These are phyloP conservation scores for Porogramme epimiltina DNA, from an alignment of 1,284 basidiomycete species.

Conservation along the genomic window DNA sequence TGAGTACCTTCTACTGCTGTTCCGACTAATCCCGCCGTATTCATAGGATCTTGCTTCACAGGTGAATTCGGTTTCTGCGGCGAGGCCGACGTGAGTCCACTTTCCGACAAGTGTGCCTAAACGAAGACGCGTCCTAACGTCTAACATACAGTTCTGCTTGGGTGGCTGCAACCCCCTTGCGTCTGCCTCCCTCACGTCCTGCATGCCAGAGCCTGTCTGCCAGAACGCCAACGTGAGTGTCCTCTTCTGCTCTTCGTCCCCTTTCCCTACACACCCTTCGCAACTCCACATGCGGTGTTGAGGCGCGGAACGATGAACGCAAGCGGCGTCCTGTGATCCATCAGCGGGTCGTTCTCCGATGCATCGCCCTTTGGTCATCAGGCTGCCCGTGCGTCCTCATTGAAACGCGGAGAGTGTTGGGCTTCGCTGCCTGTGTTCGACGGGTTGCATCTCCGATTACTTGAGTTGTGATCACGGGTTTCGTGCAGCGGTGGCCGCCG, in stretches of 20 bases:
- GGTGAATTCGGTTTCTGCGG: constrained; percentile 81
- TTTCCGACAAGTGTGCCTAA: neutral
- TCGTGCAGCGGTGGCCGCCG: no score
- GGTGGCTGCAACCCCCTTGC: constrained; percentile 81
- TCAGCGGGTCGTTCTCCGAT: no score
- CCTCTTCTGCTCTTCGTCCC: neutral
- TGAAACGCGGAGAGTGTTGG: no score
- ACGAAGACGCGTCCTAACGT: neutral
- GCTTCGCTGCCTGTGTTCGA: no score
- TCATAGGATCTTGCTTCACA: constrained; percentile 28
- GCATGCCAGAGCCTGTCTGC: constrained; percentile 74
- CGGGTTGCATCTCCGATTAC: no score
- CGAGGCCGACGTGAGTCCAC: constrained; percentile 43
- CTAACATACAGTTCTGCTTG: constrained; percentile 64
- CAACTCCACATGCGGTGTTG: no score
- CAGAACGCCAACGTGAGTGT: constrained; percentile 55
- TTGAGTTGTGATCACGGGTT: no score
- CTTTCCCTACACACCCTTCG: neutral
- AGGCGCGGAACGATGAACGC: no score
- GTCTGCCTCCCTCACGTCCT: constrained; percentile 66
- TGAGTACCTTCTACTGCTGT: constrained; percentile 32
- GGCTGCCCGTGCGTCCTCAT: no score
- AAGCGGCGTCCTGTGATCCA: no score
- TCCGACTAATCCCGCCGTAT: neutral
- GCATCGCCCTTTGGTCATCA: no score